Base-by-base conservation (phyloP, 2,329 filamentous ascomycete species). In the Fusarium continuum region DNA sequence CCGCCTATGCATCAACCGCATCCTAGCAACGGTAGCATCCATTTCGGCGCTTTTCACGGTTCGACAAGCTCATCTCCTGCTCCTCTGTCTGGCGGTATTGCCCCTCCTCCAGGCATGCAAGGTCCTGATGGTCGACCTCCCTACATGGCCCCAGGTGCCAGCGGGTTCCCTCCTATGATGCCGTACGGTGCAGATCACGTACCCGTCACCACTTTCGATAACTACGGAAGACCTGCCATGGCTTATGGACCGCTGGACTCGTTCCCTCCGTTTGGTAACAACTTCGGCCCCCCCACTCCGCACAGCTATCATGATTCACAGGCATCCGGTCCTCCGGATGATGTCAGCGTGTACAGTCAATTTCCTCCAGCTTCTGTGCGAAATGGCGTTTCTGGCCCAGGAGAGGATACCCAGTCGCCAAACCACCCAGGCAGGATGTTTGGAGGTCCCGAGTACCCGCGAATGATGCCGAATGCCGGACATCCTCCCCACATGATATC, bases 221-320 rank as follows among this genome's bases (percentile, higher is more conserved):
- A 54, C 35, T 80, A 75, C 38, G 78, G 75, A 8, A 72, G 77
- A 41, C 77, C 76, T 8, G 55, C 75, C 5, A 72, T 78, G 56
- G 69, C 67, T 14, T 78, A 73, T 49, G 72, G 70, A 8, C 75
- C 73, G 8, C 63, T 73, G 48, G 77, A 80, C 26, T 66, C 77
- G 8, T 76, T 75, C 51, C 68, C 64, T 40, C 64, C 57, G 4
- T 71, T 75, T 55, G 71, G 70, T 20, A 75, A 73, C 61, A 77
- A 75, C 63, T 83, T 84, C 68, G 82, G 81, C 4, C 83, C 85
- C 3, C 80, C 82, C 2, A 86, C 85, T 3, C 83, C 85, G 5
- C 85, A 85, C 61, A 88, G 85, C 72, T 86, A 86, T 68, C 86
- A 87, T 51, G 85, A 82, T 29, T 88, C 86, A 3, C 86, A 87